Percentiles rank a stretch among this genome's conserved stretches.
phyloP scores from a whole-genome alignment of 768 basidiomycete genomes.

The Chlorophyllum brunneum region DNA sequence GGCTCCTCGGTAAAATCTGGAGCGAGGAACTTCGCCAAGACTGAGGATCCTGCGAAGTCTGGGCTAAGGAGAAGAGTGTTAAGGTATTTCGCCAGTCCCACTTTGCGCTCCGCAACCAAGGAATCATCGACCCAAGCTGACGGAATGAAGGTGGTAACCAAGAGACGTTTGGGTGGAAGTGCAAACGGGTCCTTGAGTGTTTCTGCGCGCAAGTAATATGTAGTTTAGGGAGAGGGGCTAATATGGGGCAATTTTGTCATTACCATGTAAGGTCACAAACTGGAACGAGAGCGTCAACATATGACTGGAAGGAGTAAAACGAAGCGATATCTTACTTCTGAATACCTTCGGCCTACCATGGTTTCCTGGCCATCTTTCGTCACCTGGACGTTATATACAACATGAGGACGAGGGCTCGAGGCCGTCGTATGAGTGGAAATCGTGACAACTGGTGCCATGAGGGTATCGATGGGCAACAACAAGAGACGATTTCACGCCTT shows the following conservation, averaged over 20 bases:
- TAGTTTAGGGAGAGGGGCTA: not conserved
- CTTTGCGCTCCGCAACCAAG: conserved; percentile 42
- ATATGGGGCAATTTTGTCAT: not conserved
- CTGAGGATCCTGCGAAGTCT: conserved; percentile 25
- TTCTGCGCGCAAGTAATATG: conserved; percentile 7
- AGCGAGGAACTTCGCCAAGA: conserved; percentile 30
- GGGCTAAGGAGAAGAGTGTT: conserved; percentile 25
- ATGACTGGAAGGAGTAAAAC: too few relatives aligned
- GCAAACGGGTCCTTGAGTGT: conserved; percentile 22
- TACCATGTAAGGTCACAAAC: conserved; percentile 8
- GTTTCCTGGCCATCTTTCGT: conserved; percentile 26
- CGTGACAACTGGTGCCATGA: conserved; percentile 25
- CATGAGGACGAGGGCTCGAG: conserved; percentile 44
- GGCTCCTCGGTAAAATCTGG: not conserved
- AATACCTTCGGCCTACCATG: conserved; percentile 34
- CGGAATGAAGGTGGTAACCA: conserved; percentile 39
- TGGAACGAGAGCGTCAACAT: too few relatives aligned
- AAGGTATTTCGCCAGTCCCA: conserved; percentile 36
- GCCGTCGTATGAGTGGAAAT: conserved; percentile 43
- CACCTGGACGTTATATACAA: conserved; percentile 40
- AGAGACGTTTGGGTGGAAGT: conserved; percentile 38
- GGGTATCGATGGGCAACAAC: too few relatives aligned
- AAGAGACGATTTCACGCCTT: not conserved
- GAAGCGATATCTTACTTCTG: conserved; percentile 31
- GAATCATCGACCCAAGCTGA: conserved; percentile 42